Percentiles rank a stretch among this genome's conserved stretches.
phyloP scores from a whole-genome alignment of 1,284 basidiomycete species.

The Leccinum pseudoinsigne region DNA sequence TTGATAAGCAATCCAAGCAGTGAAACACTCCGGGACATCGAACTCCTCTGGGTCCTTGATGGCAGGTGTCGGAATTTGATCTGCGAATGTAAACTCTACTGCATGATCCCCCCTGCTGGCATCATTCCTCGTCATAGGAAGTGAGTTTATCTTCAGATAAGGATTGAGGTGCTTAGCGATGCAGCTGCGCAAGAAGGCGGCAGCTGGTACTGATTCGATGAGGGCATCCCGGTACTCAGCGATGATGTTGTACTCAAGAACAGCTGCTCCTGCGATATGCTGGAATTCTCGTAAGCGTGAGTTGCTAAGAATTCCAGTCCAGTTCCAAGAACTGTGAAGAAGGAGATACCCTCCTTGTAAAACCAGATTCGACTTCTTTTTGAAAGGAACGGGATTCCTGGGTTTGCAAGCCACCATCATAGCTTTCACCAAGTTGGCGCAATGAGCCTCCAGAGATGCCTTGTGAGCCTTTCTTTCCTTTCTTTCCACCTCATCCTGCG shows the following conservation, averaged over 20 bases:
- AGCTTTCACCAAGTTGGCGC: not conserved
- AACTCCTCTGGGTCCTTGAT: no score
- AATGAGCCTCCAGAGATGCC: not conserved
- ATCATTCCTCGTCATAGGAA: not conserved
- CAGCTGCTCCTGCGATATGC: not conserved
- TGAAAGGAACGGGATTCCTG: not conserved
- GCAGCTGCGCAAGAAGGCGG: not conserved
- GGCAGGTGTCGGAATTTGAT: not conserved
- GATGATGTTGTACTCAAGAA: not conserved
- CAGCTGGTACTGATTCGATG: not conserved
- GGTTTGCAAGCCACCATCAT: slow-evolving; percentile 2
- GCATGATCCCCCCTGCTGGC: no score
- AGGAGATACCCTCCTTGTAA: not conserved
- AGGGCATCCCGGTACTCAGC: not conserved
- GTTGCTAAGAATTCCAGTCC: not conserved
- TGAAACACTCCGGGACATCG: no score
- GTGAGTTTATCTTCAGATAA: not conserved
- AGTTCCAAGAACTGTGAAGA: not conserved
- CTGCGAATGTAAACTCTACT: not conserved
- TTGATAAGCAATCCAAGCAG: no score
- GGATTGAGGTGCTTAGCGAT: not conserved
- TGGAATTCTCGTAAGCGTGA: not conserved
- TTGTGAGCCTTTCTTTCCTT: not conserved
- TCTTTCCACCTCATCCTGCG: not conserved
- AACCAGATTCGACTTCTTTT: not conserved